These are phyloP conservation scores for Rhizomucor pusillus DNA, from an alignment of 371 early-diverging fungal genomes.

Conservation along the genomic window DNA sequence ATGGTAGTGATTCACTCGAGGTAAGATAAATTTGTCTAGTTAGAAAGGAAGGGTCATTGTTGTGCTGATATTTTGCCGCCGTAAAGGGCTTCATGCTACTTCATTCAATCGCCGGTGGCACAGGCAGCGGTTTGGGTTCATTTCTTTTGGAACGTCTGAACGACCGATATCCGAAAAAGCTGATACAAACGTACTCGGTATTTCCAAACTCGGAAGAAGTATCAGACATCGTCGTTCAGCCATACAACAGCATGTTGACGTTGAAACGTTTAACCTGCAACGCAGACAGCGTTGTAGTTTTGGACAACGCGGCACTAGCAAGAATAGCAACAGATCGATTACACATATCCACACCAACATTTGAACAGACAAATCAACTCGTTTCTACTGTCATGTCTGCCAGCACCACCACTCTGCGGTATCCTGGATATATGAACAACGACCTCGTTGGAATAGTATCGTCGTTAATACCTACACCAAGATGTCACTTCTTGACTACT, in stretches of 20 bases:
- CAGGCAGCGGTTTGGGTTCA: slow-evolving; percentile 96
- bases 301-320: slow-evolving; percentile 95
- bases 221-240: slow-evolving; percentile 99
- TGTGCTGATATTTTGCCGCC: too few relatives aligned
- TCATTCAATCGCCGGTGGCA: slow-evolving; percentile 96
- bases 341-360: slow-evolving; percentile 91
- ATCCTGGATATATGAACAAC: slow-evolving; percentile 99
- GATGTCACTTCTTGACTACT: slow-evolving; percentile 97
- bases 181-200: slow-evolving; percentile 98
- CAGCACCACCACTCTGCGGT: slow-evolving; percentile 96
- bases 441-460: slow-evolving; percentile 95
- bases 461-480: slow-evolving; percentile 92
- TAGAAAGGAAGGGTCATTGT: too few relatives aligned
- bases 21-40: slow-evolving; percentile 20
- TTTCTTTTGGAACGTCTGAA: slow-evolving; percentile 85
- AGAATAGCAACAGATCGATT: slow-evolving; percentile 93
- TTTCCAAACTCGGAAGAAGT: slow-evolving; percentile 98
- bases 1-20: slow-evolving; percentile 90
- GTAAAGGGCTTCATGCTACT: slow-evolving; percentile 78
- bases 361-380: slow-evolving; percentile 96
- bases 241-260: slow-evolving; percentile 98
- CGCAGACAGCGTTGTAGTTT: slow-evolving; percentile 95
- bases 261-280: slow-evolving; percentile 89
- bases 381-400: slow-evolving; percentile 99
- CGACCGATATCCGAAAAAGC: slow-evolving; percentile 97